These are phyloP conservation scores for Erysiphe pulchra DNA, from an alignment of 2,329 filamentous ascomycete genomes.

Conservation along the genomic window DNA sequence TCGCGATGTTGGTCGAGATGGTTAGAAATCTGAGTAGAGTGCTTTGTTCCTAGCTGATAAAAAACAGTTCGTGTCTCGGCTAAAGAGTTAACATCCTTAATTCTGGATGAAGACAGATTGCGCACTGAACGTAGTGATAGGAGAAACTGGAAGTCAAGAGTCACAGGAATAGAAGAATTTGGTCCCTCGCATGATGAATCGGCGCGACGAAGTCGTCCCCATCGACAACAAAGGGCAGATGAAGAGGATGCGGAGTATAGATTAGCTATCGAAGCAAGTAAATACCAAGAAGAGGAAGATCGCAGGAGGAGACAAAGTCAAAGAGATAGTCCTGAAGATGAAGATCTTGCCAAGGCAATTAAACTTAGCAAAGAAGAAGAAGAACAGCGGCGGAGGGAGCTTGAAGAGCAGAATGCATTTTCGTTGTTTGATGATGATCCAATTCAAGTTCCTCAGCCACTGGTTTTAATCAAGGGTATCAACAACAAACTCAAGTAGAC, in stretches of 20 bases:
- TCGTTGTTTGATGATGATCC: constrained; percentile 72
- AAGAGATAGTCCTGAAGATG: constrained; percentile 34
- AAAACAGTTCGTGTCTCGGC: constrained; percentile 67
- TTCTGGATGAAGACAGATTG: constrained; percentile 81
- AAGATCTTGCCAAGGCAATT: constrained; percentile 84
- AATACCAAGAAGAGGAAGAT: constrained; percentile 83
- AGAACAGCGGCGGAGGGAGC: constrained; percentile 59
- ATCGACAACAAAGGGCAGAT: constrained; percentile 28
- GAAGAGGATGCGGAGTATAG: constrained; percentile 81
- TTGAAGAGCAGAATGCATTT: constrained; percentile 64
- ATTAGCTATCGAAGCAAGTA: constrained; percentile 82
- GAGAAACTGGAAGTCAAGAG: constrained; percentile 89
- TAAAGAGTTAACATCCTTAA: constrained; percentile 78
- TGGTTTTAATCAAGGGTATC: constrained; percentile 88
- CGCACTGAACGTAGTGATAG: constrained; percentile 75
- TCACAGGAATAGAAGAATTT: constrained; percentile 76
- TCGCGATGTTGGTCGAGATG: constrained; percentile 85
- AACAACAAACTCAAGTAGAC: constrained; percentile 87
- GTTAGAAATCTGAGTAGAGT: constrained; percentile 20
- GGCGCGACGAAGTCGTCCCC: constrained; percentile 19
- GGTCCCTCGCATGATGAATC: constrained; percentile 18
- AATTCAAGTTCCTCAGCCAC: constrained; percentile 33
- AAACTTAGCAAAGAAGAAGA: constrained; percentile 89
- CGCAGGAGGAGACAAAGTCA: constrained; percentile 42
- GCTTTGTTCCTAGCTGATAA: constrained; percentile 8